Conservation (phyloP, 1,284 basidiomycete genomes). For the Trametes pubescens region DNA sequence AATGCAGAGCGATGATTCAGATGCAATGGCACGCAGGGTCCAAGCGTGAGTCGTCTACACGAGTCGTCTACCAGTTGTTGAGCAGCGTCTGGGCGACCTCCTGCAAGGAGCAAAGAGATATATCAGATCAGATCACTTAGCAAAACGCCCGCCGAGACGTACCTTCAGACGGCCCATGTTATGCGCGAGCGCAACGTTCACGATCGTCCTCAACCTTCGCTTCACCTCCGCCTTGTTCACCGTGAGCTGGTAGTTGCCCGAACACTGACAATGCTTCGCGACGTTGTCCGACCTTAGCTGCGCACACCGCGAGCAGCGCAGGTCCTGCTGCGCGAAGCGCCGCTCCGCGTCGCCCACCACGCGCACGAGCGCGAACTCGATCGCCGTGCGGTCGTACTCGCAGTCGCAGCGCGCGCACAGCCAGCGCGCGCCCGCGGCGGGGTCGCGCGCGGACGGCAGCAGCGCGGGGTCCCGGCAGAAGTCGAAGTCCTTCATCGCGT, state of each 20-base stretch:
- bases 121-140: slow-evolving; percentile 2
- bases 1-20: slow-evolving; percentile 16
- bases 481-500: slow-evolving; percentile 90
- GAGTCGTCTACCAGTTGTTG: slow-evolving; percentile 30
- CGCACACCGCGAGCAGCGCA: slow-evolving; percentile 88
- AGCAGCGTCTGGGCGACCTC: slow-evolving; percentile 45
- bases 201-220: slow-evolving; percentile 78
- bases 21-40: not conserved
- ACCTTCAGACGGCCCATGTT: slow-evolving; percentile 74
- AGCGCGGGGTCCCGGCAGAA: slow-evolving; percentile 94
- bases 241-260: slow-evolving; percentile 81
- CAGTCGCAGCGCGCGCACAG: slow-evolving; percentile 76
- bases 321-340: slow-evolving; percentile 88
- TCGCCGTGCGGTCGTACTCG: slow-evolving; percentile 86
- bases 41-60: not conserved
- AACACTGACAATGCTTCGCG: slow-evolving; percentile 87
- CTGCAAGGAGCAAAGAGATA: slow-evolving; percentile 44
- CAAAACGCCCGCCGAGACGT: slow-evolving; percentile 25
- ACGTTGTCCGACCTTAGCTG: slow-evolving; percentile 90
- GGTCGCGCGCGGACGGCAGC: slow-evolving; percentile 63
- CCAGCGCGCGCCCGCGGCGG: slow-evolving; percentile 60
- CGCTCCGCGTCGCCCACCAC: slow-evolving; percentile 78
- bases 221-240: slow-evolving; percentile 75
- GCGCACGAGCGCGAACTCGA: slow-evolving; percentile 89
- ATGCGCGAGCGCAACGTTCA: slow-evolving; percentile 82